Evolutionary conservation across 495 filamentous ascomycete species (phyloP).

Genomic region (Aspergillus carlsbadensis): DNA sequence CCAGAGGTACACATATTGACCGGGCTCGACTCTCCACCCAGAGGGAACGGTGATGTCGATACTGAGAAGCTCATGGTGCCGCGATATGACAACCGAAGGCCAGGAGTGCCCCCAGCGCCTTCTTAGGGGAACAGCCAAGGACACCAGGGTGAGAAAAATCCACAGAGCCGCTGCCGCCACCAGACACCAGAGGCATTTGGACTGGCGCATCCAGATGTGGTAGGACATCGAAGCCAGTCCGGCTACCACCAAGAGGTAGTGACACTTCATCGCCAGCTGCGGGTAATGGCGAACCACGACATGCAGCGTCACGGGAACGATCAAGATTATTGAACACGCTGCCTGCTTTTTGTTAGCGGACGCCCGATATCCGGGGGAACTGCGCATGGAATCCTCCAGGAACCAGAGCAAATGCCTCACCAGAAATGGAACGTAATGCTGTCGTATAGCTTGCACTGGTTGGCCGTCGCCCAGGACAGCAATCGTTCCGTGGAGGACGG

Average conservation of each 20-base stretch:
- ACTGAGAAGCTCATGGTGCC: not conserved
- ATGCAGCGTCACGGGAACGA: slow-evolving; percentile 4
- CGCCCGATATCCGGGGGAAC: no score
- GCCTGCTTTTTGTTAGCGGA: not conserved
- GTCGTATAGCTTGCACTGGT: not conserved
- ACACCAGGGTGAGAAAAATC: not conserved
- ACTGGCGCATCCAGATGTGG: not conserved
- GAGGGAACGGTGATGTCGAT: slow-evolving; percentile 3
- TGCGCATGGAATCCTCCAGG: no score
- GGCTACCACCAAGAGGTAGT: not conserved
- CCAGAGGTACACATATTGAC: slow-evolving; percentile 4
- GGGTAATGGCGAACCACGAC: not conserved
- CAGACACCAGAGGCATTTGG: not conserved
- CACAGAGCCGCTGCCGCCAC: slow-evolving; percentile 1
- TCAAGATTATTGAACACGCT: not conserved
- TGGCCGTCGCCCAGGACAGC: not conserved
- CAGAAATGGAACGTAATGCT: slow-evolving; percentile 1
- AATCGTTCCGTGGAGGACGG: slow-evolving; percentile 2
- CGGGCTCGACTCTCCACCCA: not conserved
- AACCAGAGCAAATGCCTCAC: not conserved
- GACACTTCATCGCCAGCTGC: slow-evolving; percentile 4
- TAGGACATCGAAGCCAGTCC: not conserved
- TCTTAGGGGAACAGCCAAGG: not conserved
- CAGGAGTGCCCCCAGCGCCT: not conserved
- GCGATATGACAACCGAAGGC: not conserved